A percentile compares a stretch with the other conserved stretches of the same genome.
phyloP scores from a whole-genome alignment of 768 basidiomycete genomes.

The Pisolithus marmoratus region DNA sequence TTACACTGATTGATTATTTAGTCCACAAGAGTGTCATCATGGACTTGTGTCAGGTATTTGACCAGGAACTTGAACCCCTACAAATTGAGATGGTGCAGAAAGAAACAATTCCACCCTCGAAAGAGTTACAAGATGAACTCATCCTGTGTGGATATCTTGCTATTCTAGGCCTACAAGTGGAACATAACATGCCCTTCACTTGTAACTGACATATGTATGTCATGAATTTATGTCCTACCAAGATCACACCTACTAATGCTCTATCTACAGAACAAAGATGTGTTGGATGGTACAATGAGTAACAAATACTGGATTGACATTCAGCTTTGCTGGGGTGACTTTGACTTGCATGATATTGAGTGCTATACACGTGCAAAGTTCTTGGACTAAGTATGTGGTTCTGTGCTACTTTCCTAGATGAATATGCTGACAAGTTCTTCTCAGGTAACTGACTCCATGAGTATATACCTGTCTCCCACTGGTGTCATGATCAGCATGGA shows the following conservation, averaged over 20 bases:
- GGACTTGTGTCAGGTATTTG: conserved; percentile 98
- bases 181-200: conserved; percentile 95
- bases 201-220: conserved; percentile 84
- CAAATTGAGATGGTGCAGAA: conserved; percentile 99
- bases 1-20: conserved; percentile 25
- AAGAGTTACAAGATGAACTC: conserved; percentile 99
- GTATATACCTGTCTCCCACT: conserved; percentile 98
- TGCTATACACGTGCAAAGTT: conserved; percentile 98
- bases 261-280: conserved; percentile 72
- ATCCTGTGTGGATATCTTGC: conserved; percentile 95
- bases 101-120: conserved; percentile 97
- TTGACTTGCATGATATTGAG: conserved; percentile 98
- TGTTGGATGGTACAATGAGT: conserved; percentile 94
- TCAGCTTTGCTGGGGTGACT: conserved; percentile 95
- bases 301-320: conserved; percentile 99
- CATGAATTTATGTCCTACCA: background rate
- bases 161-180: conserved; percentile 98
- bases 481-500: conserved; percentile 99
- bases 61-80: conserved; percentile 95
- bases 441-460: conserved; percentile 93
- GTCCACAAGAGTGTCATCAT: conserved; percentile 91
- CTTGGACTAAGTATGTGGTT: conserved; percentile 78
- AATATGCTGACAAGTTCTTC: background rate
- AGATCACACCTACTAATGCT: conserved; percentile 3
- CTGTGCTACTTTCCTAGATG: background rate